Conservation (phyloP, 2,329 filamentous ascomycete species). For the Hortaea werneckii region DNA sequence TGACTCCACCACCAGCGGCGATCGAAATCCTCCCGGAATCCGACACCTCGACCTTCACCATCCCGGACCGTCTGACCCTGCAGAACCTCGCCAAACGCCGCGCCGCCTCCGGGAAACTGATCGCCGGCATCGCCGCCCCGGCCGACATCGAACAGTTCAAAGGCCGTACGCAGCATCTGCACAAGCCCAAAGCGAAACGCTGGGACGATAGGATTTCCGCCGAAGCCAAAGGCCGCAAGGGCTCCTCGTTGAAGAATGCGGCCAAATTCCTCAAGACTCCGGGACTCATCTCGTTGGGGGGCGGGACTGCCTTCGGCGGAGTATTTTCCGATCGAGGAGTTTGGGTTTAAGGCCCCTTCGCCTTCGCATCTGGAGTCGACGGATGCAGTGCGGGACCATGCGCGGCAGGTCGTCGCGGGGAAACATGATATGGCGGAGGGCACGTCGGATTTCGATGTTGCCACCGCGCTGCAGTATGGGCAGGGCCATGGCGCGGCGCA, state of each 20-base stretch:
- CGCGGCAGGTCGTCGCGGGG: constrained; percentile 52
- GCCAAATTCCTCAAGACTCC: constrained; percentile 70
- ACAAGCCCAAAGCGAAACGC: constrained; percentile 66
- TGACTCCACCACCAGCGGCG: constrained; percentile 26
- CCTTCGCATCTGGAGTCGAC: constrained; percentile 61
- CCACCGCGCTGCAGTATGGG: constrained; percentile 86
- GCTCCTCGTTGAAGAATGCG: constrained; percentile 66
- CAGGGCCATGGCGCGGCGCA: constrained; percentile 79
- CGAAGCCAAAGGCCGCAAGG: constrained; percentile 46
- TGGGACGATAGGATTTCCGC: constrained; percentile 54
- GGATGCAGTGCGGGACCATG: constrained; percentile 48
- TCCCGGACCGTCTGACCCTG: constrained; percentile 48
- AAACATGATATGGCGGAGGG: constrained; percentile 72
- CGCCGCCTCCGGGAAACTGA: constrained; percentile 59
- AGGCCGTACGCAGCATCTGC: constrained; percentile 45
- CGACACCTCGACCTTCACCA: constrained; percentile 37
- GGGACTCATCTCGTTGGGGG: constrained; percentile 82
- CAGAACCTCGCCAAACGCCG: constrained; percentile 59
- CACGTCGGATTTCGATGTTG: constrained; percentile 60
- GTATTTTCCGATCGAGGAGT: constrained; percentile 81
- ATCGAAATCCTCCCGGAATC: constrained; percentile 34
- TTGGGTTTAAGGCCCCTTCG: constrained; percentile 63
- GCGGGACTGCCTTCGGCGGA: constrained; percentile 79
- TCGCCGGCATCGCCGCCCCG: constrained; percentile 65
- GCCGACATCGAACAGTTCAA: constrained; percentile 80